These are phyloP conservation scores for Drechslerella dactyloides DNA, from an alignment of 2,329 filamentous ascomycete genomes.

Conservation along the genomic window DNA sequence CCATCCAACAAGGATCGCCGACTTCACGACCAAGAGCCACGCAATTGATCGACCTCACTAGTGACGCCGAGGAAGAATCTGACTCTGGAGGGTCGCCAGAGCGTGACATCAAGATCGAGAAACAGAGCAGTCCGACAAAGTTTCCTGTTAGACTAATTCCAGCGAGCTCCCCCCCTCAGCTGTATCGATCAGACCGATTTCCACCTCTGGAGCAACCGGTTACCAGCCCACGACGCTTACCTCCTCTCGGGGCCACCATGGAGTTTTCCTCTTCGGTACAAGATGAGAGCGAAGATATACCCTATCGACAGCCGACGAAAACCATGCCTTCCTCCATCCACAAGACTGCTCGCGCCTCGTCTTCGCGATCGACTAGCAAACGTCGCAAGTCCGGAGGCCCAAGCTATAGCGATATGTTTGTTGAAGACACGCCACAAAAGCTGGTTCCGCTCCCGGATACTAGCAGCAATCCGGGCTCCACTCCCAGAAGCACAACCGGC, in stretches of 20 bases:
- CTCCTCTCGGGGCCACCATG: neutral
- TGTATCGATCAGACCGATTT: neutral
- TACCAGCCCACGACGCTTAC: neutral
- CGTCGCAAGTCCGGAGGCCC: conserved; percentile 11
- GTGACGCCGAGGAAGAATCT: neutral
- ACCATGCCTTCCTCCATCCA: conserved; percentile 15
- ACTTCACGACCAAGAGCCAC: conserved; percentile 8
- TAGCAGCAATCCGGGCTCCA: conserved; percentile 14
- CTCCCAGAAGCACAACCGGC: conserved; percentile 6
- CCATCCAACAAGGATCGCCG: conserved; percentile 15
- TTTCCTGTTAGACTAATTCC: neutral
- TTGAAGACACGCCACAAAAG: conserved; percentile 46
- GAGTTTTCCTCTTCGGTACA: conserved; percentile 3
- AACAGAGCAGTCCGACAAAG: neutral
- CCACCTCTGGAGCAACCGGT: neutral
- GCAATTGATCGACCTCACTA: neutral
- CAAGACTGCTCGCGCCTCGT: conserved; percentile 7
- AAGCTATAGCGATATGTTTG: conserved; percentile 10
- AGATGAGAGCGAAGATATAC: conserved; percentile 34
- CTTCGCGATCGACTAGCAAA: conserved; percentile 20
- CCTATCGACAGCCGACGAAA: conserved; percentile 18
- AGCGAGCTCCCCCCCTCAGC: conserved; percentile 31
- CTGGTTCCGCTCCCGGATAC: conserved; percentile 16
- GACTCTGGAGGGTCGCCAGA: neutral
- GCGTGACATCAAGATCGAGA: conserved; percentile 1